phyloP scores from a whole-genome alignment of 2,329 filamentous ascomycete species.

The Fusarium sp. region DNA sequence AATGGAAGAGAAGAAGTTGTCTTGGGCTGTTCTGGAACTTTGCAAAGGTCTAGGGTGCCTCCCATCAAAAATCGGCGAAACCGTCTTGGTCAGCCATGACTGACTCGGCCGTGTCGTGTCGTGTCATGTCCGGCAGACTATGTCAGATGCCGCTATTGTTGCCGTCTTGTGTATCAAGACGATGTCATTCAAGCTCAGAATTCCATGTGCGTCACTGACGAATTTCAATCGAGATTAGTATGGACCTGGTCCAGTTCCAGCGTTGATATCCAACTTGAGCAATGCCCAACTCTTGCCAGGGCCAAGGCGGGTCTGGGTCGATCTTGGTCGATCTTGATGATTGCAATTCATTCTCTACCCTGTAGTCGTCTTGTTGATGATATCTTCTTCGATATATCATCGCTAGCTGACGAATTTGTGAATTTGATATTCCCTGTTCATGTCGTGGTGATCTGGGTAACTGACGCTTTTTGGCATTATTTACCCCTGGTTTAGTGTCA shows the following conservation, averaged over 20 bases:
- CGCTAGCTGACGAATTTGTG: not conserved
- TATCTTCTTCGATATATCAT: slow-evolving; percentile 2
- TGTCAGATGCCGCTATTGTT: slow-evolving; percentile 25
- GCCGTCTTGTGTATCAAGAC: slow-evolving; percentile 6
- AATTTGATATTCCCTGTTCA: not conserved
- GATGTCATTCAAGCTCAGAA: slow-evolving; percentile 18
- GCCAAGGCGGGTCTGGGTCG: slow-evolving; percentile 33
- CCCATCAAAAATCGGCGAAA: slow-evolving; percentile 23
- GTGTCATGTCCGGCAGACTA: slow-evolving; percentile 9
- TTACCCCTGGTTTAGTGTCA: not conserved
- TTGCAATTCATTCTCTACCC: slow-evolving; percentile 15
- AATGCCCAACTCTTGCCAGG: slow-evolving; percentile 23
- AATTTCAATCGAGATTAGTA: slow-evolving; percentile 35
- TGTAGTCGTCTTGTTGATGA: slow-evolving; percentile 6
- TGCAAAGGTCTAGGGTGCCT: slow-evolving; percentile 20
- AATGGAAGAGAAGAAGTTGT: slow-evolving; percentile 8
- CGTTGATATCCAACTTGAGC: slow-evolving; percentile 11
- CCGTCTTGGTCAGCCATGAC: slow-evolving; percentile 32
- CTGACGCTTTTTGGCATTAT: not conserved
- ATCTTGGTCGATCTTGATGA: slow-evolving; percentile 12
- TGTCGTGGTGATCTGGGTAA: no score
- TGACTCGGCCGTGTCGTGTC: slow-evolving; percentile 20
- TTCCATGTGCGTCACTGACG: slow-evolving; percentile 22
- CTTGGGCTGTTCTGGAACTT: slow-evolving; percentile 38
- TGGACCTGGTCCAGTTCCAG: slow-evolving; percentile 1